phyloP scores from a whole-genome alignment of 2,329 filamentous ascomycete genomes.

The Whalleya microplaca region DNA sequence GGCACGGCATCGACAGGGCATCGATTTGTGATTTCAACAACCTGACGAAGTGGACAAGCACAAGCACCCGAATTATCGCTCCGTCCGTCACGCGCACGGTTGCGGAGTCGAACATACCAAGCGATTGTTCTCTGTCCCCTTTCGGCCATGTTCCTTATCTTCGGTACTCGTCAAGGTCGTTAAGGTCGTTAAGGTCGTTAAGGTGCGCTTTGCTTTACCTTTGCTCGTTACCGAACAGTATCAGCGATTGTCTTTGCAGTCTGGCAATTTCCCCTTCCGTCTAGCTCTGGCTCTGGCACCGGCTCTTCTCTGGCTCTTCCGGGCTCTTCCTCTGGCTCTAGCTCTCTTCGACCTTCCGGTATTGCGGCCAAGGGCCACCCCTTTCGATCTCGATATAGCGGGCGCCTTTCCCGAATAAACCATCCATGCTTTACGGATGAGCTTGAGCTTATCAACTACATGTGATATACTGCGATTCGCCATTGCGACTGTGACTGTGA shows the following conservation, averaged over 20 bases:
- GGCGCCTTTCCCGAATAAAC: conserved; percentile 13
- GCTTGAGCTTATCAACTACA: too few relatives aligned
- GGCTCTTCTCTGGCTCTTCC: too few relatives aligned
- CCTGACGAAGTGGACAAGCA: background rate
- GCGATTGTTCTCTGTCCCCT: background rate
- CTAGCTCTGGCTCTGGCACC: too few relatives aligned
- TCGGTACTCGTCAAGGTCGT: background rate
- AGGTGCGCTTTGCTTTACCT: background rate
- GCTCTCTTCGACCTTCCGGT: background rate
- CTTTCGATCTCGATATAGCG: conserved; percentile 6
- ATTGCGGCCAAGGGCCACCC: too few relatives aligned
- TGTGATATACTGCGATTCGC: conserved; percentile 12
- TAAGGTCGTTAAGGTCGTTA: background rate
- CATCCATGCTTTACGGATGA: conserved; percentile 8
- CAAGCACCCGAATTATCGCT: background rate
- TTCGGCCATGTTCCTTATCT: background rate
- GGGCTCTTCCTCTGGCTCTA: too few relatives aligned
- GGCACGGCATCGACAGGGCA: background rate
- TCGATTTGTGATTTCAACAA: background rate
- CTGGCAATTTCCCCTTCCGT: background rate
- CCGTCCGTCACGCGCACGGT: background rate
- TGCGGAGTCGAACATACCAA: background rate
- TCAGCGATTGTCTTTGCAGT: background rate
- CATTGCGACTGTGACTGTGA: conserved; percentile 1
- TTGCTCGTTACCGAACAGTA: background rate